Evolutionary conservation across 768 basidiomycete genomes (phyloP), one percentile per base, ranked within the genome.

Genomic region (Sporobolomyces roseus): DNA sequence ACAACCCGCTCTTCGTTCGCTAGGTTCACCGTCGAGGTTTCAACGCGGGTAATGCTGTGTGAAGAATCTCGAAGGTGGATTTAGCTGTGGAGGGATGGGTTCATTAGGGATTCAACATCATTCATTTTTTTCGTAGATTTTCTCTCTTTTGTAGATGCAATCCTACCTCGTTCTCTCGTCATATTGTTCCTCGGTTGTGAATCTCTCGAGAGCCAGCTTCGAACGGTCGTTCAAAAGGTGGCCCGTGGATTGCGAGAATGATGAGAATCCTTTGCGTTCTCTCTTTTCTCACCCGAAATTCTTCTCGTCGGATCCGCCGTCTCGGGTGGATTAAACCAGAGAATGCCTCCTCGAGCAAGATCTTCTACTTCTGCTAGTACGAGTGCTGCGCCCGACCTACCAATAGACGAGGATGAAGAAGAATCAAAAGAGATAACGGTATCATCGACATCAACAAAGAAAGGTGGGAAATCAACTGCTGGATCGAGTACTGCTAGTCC

Each of bases 11-110:
- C 30, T 48, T 48, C 58, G 58, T 46, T n/a, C 19, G 43, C 14
- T 23, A 4, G 9, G 5, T 32, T 16, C 45, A 9, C 25, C 32
- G 58, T 10, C 30, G 58, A 35, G 58, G 14, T 36, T 46, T 48
- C 58, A 60, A 58, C 56, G 56, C 56, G 21, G 58, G 58, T 60
- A 60, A 48, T 48, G 58, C 58, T 60, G 58, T 48, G 58, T 60
- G 58, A 60, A 33, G 45, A 46, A 36, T 16, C 58, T 60, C 32
- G 58, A 32, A 32, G 12, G 30, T 19, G 56, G 41, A 4, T 29
- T 13, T 3, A 27, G 29, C 58, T 23, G 35, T 60, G 58, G 58
- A 60, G 29, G 16, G n/a, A 48, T 16, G 35, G 58, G 58, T 43
- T 60, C 58, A 60, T 60, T 60, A 19, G 19, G 45, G 58, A 16